Percentiles rank a stretch among this genome's conserved stretches.
phyloP scores from a whole-genome alignment of 441 rosid species.

The Gossypium schwendimanii region DNA sequence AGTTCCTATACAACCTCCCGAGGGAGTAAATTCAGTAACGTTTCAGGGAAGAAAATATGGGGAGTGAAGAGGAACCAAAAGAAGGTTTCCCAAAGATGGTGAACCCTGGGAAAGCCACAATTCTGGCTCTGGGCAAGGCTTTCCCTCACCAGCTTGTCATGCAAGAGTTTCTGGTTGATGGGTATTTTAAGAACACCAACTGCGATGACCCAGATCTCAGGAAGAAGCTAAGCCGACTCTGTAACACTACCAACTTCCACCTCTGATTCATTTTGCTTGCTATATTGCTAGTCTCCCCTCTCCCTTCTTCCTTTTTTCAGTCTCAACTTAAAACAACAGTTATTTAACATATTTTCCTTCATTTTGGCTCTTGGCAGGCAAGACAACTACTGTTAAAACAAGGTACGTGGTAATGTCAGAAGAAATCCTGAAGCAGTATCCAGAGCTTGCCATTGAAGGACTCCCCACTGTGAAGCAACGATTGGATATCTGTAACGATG shows the following conservation, averaged over 20 bases:
- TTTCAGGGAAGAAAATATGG: constrained; percentile 4
- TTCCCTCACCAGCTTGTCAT: constrained; percentile 95
- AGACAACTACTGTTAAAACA: constrained; percentile 89
- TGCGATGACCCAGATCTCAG: constrained; percentile 89
- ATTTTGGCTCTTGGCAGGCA: constrained; percentile 41
- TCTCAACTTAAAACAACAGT: neutral
- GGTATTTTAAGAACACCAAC: constrained; percentile 81
- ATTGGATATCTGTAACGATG: constrained; percentile 66
- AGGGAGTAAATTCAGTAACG: neutral
- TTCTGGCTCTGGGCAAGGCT: constrained; percentile 71
- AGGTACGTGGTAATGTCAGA: constrained; percentile 96
- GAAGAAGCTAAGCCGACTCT: constrained; percentile 74
- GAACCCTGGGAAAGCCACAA: neutral
- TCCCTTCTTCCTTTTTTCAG: neutral
- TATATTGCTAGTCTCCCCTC: neutral
- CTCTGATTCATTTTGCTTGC: neutral
- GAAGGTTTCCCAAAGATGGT: neutral
- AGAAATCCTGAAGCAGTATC: constrained; percentile 72
- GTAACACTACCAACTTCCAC: constrained; percentile 27
- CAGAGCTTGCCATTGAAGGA: constrained; percentile 81
- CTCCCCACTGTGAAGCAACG: constrained; percentile 71
- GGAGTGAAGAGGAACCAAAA: neutral
- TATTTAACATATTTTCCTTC: neutral
- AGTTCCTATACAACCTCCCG: no score
- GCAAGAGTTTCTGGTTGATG: constrained; percentile 92